A percentile compares a stretch with the other conserved stretches of the same genome.
phyloP scores from a whole-genome alignment of 352 stramenopile species.

The Peronospora farinosa region DNA sequence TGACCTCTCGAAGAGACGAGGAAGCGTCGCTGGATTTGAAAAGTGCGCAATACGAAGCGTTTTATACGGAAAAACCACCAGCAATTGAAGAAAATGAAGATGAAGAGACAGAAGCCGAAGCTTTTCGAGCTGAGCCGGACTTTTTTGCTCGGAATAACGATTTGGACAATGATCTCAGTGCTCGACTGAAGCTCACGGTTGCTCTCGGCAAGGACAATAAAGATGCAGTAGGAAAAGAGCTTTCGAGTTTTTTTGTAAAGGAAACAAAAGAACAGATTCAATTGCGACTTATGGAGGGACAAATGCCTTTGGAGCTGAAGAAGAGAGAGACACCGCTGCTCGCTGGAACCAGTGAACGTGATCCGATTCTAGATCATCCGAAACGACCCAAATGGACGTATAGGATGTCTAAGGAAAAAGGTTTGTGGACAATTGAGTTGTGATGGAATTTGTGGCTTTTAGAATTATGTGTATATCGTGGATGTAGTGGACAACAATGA shows the following conservation, averaged over 20 bases:
- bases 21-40: slow-evolving; percentile 47
- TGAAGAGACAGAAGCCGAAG: slow-evolving; percentile 26
- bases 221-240: slow-evolving; percentile 70
- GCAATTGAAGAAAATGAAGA: slow-evolving; percentile 18
- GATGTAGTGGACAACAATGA: slow-evolving; percentile 68
- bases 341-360: slow-evolving; percentile 48
- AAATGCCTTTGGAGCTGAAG: slow-evolving; percentile 51
- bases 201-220: slow-evolving; percentile 80
- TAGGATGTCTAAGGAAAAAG: slow-evolving; percentile 78
- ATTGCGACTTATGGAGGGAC: slow-evolving; percentile 76
- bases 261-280: slow-evolving; percentile 86
- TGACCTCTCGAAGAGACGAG: slow-evolving; percentile 58
- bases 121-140: slow-evolving; percentile 45
- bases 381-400: slow-evolving; percentile 70
- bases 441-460: neutral
- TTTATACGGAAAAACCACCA: slow-evolving; percentile 32
- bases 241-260: slow-evolving; percentile 84
- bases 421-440: slow-evolving; percentile 19
- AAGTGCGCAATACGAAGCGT: slow-evolving; percentile 48
- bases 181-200: slow-evolving; percentile 70
- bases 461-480: neutral
- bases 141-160: slow-evolving; percentile 70
- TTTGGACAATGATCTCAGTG: slow-evolving; percentile 55
- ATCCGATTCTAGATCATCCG: slow-evolving; percentile 68
- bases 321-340: slow-evolving; percentile 52